Evolutionary conservation across 306 rosid genomes (phyloP), one percentile per base, ranked within the genome.

Genomic region (Hylodesmum podocarpum): DNA sequence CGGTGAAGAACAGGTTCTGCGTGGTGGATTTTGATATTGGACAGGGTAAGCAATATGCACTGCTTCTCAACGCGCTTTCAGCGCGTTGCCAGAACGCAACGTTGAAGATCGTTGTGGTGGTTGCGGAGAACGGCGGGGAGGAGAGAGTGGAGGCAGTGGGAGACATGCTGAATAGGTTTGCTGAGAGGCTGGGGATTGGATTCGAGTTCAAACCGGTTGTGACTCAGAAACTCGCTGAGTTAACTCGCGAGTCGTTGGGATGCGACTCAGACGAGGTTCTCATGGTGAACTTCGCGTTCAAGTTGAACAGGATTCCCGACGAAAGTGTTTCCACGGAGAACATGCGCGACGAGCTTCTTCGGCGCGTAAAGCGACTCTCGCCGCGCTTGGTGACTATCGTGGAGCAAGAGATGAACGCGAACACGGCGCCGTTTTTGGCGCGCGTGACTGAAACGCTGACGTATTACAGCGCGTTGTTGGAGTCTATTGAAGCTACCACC

Each of bases 311-410:
- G 53, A 88, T 88, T 83, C 86, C 98, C 0, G 98, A 95, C 71
- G 98, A 95, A 84, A 95, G 98, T 87, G 98, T 95, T 6, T 89
- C 96, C 0, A 88, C 88, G 5, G 98, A 95, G n/a, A 95, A 95
- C 11, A 97, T 89, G 2, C 87, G 98, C 0, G 98, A 95, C 79
- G 90, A 88, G 53, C 92, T 95, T 3, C 83, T 95, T 7, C 83
- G 98, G 83, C 90, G 97, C 69, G 96, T 95, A 78, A 95, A 89
- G 72, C 75, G 78, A 0, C 31, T 92, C 22, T 50, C 81, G 0
- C 98, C 97, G 34, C 71, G 86, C n/a, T 91, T 95, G 55, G 96
- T 92, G 28, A 86, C 89, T 0, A 1, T 95, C 2, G 76, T 95
- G 8, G 98, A 95, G 81, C 98, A 95, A 34, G 97, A 95, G 28